Base-by-base conservation (phyloP, 352 stramenopile species). In the Globisporangium barbulae region DNA sequence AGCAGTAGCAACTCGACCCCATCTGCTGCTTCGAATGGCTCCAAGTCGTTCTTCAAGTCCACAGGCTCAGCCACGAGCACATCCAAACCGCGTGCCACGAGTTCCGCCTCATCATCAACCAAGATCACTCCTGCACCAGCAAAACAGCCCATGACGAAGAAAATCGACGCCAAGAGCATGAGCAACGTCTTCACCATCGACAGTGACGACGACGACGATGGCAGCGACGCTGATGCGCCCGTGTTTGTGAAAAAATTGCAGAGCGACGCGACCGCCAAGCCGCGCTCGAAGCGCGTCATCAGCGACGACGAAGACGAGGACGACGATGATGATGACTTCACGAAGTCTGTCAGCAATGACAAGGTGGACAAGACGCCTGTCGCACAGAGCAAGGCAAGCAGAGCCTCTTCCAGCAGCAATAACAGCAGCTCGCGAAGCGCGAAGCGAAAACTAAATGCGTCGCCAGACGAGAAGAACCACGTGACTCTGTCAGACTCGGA, bases 281-380 rank as follows among this genome's bases (percentile, higher is more conserved):
- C 68, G 7, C 75, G 75, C 17, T 59, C 60, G 28, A 89, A 88
- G 54, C 76, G 81, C 41, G 69, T 92, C 21, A 89, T 90, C 49
- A 88, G 76, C 56, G 83, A 91, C 37, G 84, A 85, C 44, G 76
- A 91, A 30, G 80, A 90, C 5, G 81, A 90, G 39, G 78, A 89
- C 30, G 78, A 89, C 30, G 70, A 78, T 37, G 71, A 73, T 13
- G 66, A 74, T 42, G 64, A 54, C 17, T 44, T 57, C 17, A 28
- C 19, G 8, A 33, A 41, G 3, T 0, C 39, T 45, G 55, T 61
- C 30, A 28, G 28, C 31, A 39, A 67, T 1, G 65, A 62, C 35
- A 44, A 59, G 19, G n/a, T 61, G n/a, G 49, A 49, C 39, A 74
- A 68, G 31, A 60, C 65, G 9, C 60, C 57, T 17, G 25, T 49